Percentiles rank a stretch among this genome's conserved stretches.
Evolutionary conservation across 192 early-diverging fungal genomes (phyloP).

Genomic region (Oehlia diaphana): DNA sequence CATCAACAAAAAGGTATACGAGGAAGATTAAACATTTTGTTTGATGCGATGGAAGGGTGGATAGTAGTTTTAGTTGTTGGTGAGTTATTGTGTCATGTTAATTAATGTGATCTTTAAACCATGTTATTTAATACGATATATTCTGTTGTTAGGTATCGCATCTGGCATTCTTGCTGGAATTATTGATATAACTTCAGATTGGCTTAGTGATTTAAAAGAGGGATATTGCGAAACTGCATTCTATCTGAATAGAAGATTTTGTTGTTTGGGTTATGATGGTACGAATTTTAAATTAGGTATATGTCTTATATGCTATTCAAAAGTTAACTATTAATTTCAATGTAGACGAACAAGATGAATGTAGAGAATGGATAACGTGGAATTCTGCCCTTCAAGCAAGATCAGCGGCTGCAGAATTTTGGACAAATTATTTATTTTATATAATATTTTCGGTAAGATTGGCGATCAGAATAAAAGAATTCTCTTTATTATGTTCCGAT

Average conservation of each 20-base stretch:
- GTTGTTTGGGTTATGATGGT: slow-evolving; percentile 72
- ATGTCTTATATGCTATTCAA: not conserved
- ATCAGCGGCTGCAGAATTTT: slow-evolving; percentile 28
- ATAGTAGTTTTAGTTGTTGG: slow-evolving; percentile 77
- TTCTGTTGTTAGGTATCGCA: slow-evolving; percentile 41
- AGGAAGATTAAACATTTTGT: slow-evolving; percentile 62
- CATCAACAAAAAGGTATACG: slow-evolving; percentile 53
- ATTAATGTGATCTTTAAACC: slow-evolving; percentile 25
- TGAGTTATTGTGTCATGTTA: slow-evolving; percentile 2
- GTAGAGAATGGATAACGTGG: slow-evolving; percentile 45
- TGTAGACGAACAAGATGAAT: slow-evolving; percentile 32
- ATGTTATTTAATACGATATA: slow-evolving; percentile 38
- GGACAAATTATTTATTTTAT: slow-evolving; percentile 46
- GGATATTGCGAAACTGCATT: slow-evolving; percentile 81
- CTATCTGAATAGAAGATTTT: slow-evolving; percentile 73
- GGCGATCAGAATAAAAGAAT: not conserved
- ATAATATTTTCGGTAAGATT: slow-evolving; percentile 43
- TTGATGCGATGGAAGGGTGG: slow-evolving; percentile 86
- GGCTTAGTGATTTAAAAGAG: slow-evolving; percentile 80
- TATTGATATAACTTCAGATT: slow-evolving; percentile 76
- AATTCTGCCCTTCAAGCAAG: slow-evolving; percentile 31
- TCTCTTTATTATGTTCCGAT: not conserved
- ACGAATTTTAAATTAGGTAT: slow-evolving; percentile 13
- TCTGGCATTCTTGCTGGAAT: slow-evolving; percentile 66
- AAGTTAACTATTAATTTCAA: not conserved